phyloP scores from a whole-genome alignment of 106 monocot species.

The Apostasia shenzhenica region DNA sequence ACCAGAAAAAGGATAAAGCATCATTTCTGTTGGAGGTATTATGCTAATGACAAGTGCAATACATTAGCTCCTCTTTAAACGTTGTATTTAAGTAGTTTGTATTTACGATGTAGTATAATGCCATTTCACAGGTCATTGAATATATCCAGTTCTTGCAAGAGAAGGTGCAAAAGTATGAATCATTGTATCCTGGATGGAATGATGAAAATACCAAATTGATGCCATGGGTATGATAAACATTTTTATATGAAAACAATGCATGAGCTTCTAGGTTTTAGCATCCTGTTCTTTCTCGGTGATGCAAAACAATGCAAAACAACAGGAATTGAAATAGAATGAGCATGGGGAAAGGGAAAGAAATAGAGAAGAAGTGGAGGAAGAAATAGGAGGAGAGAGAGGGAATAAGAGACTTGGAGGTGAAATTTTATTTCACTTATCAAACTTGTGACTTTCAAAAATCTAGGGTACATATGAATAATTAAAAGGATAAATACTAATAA shows the following conservation, averaged over 20 bases:
- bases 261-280: not conserved
- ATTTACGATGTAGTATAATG: not conserved
- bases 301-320: too few species aligned
- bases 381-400: too few species aligned
- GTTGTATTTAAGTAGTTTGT: not conserved
- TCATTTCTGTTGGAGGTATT: slow-evolving; percentile 40
- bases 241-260: not conserved
- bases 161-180: slow-evolving; percentile 44
- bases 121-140: slow-evolving; percentile 46
- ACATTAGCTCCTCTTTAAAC: not conserved
- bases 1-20: slow-evolving; percentile 52
- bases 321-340: too few species aligned
- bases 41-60: not conserved
- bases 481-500: too few species aligned
- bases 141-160: slow-evolving; percentile 59
- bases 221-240: slow-evolving; percentile 40
- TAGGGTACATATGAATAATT: too few species aligned
- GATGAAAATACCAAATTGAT: slow-evolving; percentile 35
- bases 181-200: slow-evolving; percentile 37
- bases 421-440: too few species aligned
- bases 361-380: too few species aligned
- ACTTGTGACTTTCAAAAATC: too few species aligned
- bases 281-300: too few species aligned
- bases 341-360: too few species aligned
- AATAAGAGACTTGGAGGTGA: too few species aligned